Base-by-base conservation (phyloP, 169 alveolate genomes). In the Eimeria mitis region DNA sequence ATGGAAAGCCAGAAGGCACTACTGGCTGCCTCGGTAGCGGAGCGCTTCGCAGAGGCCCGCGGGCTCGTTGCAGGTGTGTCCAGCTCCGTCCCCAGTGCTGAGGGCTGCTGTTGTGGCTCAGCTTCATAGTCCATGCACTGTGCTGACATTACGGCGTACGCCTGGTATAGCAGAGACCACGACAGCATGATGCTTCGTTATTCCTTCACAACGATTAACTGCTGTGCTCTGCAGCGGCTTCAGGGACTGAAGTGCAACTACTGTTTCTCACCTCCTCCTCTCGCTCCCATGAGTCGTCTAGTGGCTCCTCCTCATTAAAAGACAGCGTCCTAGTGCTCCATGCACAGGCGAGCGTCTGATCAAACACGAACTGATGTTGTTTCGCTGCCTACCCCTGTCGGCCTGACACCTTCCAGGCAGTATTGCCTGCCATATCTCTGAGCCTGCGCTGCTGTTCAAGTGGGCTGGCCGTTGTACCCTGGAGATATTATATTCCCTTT, bases 71-170 rank as follows among this genome's bases (percentile, higher is more conserved):
- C 65, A 63, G 59, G 68, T 21, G n/a, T 23, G 61, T 7, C 92
- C 16, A 9, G 21, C 5, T 37, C 81, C 65, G 7, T 25, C 25
- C 61, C 19, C 19, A 25, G 31, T 25, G 49, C 61, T 40, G 71
- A 25, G 14, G 40, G 42, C 2, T 34, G 92, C 42, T 34, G 54
- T 7, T 34, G 25, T 44, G 59, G 81, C 44, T 87, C 63, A 28
- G 14, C 65, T 63, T 63, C 92, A 63, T 40, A 87, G 44, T 87
- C 92, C 92, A 87, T 87, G 92, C 92, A 87, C 71, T 87, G 92
- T 49, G 92, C 92, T 23, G 92, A 87, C 92, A 87, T 87, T 56
- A 87, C 44, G 5, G 92, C 92, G 65, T 87, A 87, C 7, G 92
- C 92, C 92, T 87, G 92, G 63, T n/a, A 28, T 34, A 7, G 4